Evolutionary conservation across 352 stramenopile species (phyloP).

Genomic region (Stramenopiles sp.): DNA sequence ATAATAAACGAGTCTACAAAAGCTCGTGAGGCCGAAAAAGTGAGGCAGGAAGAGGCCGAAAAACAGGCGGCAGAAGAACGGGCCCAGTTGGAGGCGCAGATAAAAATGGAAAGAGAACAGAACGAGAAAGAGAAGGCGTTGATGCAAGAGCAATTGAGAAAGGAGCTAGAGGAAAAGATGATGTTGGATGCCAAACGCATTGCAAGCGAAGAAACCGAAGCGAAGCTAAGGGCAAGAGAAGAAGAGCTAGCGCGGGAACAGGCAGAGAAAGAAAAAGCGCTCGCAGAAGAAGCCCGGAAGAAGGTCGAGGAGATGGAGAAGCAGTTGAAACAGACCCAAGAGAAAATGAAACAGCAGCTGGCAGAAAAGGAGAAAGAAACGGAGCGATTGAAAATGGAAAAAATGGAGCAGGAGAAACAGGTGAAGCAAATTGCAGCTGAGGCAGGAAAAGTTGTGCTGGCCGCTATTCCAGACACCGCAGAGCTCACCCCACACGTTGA

Average conservation of each 20-base stretch:
- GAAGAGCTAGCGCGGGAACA: background rate
- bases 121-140: background rate
- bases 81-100: background rate
- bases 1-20: too few relatives aligned
- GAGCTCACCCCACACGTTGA: background rate
- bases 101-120: slow-evolving; percentile 7
- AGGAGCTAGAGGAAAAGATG: slow-evolving; percentile 8
- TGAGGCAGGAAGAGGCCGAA: background rate
- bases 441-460: background rate
- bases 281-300: background rate
- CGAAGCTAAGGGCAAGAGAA: background rate
- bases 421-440: slow-evolving; percentile 8
- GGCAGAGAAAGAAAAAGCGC: background rate
- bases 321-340: background rate
- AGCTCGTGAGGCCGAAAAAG: background rate
- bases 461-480: background rate
- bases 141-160: background rate
- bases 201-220: background rate
- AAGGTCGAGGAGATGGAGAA: background rate
- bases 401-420: background rate
- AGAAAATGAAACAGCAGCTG: background rate
- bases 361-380: slow-evolving; percentile 10
- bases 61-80: background rate
- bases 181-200: background rate
- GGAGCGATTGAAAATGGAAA: too few relatives aligned